Evolutionary conservation across 192 early-diverging fungal species (phyloP).

Genomic region (Linnemannia zychae): DNA sequence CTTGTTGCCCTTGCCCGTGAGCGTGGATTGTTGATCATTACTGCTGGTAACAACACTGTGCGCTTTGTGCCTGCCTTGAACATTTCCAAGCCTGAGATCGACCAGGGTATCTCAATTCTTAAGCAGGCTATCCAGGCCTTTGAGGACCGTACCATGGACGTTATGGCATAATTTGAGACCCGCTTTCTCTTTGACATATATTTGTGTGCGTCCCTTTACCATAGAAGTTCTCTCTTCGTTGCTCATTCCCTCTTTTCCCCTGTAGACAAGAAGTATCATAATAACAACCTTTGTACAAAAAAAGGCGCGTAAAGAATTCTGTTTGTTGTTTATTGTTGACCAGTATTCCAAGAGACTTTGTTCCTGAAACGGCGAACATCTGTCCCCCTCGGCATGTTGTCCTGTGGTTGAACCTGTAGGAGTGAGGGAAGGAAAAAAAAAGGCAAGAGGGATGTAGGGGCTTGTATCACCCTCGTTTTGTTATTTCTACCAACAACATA

Average conservation of each 20-base stretch:
- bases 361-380: background rate
- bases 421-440: too few relatives aligned
- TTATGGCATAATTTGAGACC: constrained; percentile 33
- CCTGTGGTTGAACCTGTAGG: too few relatives aligned
- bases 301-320: background rate
- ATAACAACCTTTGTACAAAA: background rate
- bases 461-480: too few relatives aligned
- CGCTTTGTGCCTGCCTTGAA: constrained; percentile 94
- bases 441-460: too few relatives aligned
- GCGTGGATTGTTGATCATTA: constrained; percentile 89
- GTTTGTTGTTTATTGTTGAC: background rate
- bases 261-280: background rate
- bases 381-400: too few relatives aligned
- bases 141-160: constrained; percentile 39
- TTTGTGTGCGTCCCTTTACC: background rate
- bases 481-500: too few relatives aligned
- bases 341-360: too few relatives aligned
- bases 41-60: constrained; percentile 90
- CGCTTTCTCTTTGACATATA: background rate
- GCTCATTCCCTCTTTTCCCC: background rate
- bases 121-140: constrained; percentile 68
- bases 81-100: constrained; percentile 80
- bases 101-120: constrained; percentile 80
- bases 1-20: constrained; percentile 83
- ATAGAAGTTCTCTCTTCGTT: background rate